phyloP scores from a whole-genome alignment of 2,329 filamentous ascomycete genomes.

The Chaetomium sp. region DNA sequence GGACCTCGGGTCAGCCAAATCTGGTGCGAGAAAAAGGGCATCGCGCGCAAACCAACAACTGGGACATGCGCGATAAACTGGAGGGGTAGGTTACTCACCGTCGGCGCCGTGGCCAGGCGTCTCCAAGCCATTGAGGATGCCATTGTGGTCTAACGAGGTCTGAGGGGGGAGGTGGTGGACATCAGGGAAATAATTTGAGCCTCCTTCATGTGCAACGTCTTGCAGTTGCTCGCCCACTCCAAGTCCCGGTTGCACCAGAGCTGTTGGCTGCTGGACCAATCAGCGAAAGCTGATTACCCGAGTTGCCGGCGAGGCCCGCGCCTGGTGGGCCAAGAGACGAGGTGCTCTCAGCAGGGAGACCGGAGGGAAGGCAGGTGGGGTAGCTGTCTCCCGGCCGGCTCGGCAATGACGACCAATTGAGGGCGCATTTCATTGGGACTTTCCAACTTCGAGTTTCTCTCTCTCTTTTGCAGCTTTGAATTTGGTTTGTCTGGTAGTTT shows the following conservation, averaged over 20 bases:
- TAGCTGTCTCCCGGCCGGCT: slow-evolving; percentile 19
- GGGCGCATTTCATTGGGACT: neutral
- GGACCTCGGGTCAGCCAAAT: slow-evolving; percentile 32
- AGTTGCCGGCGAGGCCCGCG: slow-evolving; percentile 37
- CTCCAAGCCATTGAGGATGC: slow-evolving; percentile 67
- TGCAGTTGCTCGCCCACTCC: slow-evolving; percentile 27
- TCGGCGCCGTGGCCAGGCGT: slow-evolving; percentile 58
- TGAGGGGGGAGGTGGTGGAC: slow-evolving; percentile 36
- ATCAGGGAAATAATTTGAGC: slow-evolving; percentile 34
- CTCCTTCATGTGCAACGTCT: slow-evolving; percentile 20
- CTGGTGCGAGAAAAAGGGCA: slow-evolving; percentile 17
- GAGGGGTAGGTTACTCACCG: slow-evolving; percentile 49
- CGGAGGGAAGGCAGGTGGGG: slow-evolving; percentile 9
- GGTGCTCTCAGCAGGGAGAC: slow-evolving; percentile 1
- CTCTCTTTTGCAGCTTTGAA: neutral
- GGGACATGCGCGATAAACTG: slow-evolving; percentile 4
- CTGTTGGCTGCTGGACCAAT: slow-evolving; percentile 33
- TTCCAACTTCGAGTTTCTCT: neutral
- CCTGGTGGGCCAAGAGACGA: slow-evolving; percentile 14
- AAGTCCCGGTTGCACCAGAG: slow-evolving; percentile 27
- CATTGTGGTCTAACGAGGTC: slow-evolving; percentile 45
- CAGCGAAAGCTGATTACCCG: slow-evolving; percentile 38
- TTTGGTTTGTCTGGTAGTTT: neutral
- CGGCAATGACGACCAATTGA: neutral
- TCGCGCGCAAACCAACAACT: neutral